Evolutionary conservation across 2,329 filamentous ascomycete genomes (phyloP).

Genomic region (Emmonsiellopsis sp.): DNA sequence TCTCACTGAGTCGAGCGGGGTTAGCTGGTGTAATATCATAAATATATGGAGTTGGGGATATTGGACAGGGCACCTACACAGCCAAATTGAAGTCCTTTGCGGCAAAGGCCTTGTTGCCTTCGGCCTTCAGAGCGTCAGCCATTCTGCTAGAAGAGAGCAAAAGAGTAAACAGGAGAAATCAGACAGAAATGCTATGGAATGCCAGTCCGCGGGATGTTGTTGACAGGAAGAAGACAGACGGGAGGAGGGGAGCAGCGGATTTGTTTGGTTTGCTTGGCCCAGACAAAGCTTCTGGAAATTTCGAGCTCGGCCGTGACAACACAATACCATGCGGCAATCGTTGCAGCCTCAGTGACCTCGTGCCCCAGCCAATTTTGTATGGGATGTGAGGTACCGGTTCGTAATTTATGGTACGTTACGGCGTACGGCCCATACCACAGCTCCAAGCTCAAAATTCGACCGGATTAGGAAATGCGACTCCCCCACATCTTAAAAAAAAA

Average conservation of each 20-base stretch:
- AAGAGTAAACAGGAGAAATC: neutral
- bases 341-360: conserved; percentile 5
- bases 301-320: conserved; percentile 17
- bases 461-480: conserved; percentile 5
- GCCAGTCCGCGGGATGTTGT: neutral
- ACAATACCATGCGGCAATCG: neutral
- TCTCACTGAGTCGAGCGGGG: conserved; percentile 52
- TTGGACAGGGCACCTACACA: conserved; percentile 56
- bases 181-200: neutral
- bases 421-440: neutral
- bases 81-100: conserved; percentile 95
- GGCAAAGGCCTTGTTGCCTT: conserved; percentile 97
- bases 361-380: conserved; percentile 1
- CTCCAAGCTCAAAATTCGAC: neutral
- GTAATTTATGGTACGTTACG: neutral
- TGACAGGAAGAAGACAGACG: neutral
- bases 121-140: conserved; percentile 82
- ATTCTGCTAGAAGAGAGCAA: conserved; percentile 32
- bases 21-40: neutral
- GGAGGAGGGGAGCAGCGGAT: neutral
- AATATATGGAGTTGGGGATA: neutral
- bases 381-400: neutral
- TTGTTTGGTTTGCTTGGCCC: neutral
- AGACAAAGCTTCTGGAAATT: conserved; percentile 35
- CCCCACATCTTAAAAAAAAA: conserved; percentile 5